Base-by-base conservation (phyloP, 305 asterid species). In the Petunia hybrid region DNA sequence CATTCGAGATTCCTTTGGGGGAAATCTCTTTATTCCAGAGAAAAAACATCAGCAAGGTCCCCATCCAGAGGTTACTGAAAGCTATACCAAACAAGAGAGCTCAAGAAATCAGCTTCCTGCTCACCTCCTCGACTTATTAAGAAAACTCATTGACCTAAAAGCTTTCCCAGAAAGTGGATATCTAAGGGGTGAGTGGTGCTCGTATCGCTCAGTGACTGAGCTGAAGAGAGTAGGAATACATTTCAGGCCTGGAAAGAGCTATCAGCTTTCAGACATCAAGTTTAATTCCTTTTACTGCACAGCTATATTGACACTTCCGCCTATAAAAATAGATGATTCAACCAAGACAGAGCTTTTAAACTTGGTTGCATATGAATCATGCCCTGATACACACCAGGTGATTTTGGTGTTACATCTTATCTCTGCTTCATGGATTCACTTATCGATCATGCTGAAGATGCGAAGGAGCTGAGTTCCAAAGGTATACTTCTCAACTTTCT, bases 351-450 rank as follows among this genome's bases (percentile, higher is more conserved):
- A n/a, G 13, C 48, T 74, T 7, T 74, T 81, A 69, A 81, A 81
- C 80, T 81, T 81, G 38, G 80, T 64, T 4, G 79, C 84, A 1
- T 60, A 81, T 35, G 84, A 81, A 39, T 66, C 77, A 68, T 59
- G 80, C 5, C 77, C 84, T 41, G 42, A 62, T 12, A n/a, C n/a
- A 66, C 59, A 41, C 78, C 67, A n/a, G 62, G 51, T 53, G 78
- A 66, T 51, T 70, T 71, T 53, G 65, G 73, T 6, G 41, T 80
- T 16, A 55, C 83, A 1, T 70, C 83, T 41, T 80, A 69, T 76
- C 12, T 80, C 4, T 31, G 73, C 59, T 46, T 80, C 14, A 39
- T 80, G 61, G 79, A 70, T 43, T 55, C 79, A 35, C 81, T 75
- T 7, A 75, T 66, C 12, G 66, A 63, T 53, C 68, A 55, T n/a